Conservation (phyloP, 2,329 filamentous ascomycete species). For the Ceratocystis eucalypticola region DNA sequence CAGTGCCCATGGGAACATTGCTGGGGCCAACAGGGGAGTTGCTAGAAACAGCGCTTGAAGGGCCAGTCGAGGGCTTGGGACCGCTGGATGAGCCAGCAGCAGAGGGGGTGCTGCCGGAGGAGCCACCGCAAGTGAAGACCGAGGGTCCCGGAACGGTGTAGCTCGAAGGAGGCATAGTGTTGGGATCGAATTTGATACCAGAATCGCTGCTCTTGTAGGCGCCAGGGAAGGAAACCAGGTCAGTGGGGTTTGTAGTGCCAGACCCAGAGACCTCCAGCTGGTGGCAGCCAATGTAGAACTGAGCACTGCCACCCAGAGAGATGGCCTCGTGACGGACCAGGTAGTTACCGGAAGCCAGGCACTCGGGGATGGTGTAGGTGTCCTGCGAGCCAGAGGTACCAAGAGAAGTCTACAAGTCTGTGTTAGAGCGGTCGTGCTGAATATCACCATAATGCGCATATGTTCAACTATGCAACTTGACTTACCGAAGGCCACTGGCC, state of each 20-base stretch:
- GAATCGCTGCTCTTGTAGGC: constrained; percentile 24
- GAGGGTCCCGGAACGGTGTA: constrained; percentile 24
- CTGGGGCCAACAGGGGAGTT: background rate
- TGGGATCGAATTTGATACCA: constrained; percentile 24
- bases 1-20: background rate
- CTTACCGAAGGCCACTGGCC: constrained; percentile 30
- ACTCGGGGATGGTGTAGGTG: constrained; percentile 37
- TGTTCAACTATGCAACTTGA: background rate
- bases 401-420: constrained; percentile 28
- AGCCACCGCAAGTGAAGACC: constrained; percentile 24
- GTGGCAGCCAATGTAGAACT: constrained; percentile 34
- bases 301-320: constrained; percentile 40
- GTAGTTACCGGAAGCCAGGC: constrained; percentile 43
- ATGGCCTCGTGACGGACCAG: constrained; percentile 47
- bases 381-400: constrained; percentile 32
- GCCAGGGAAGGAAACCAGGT: constrained; percentile 25
- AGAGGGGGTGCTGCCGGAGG: background rate
- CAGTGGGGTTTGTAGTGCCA: constrained; percentile 23
- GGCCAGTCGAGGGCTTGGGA: background rate
- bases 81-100: background rate
- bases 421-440: background rate
- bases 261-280: constrained; percentile 29
- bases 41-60: background rate
- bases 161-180: constrained; percentile 22
- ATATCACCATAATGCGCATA: background rate